Evolutionary conservation across 2,329 filamentous ascomycete species (phyloP).

Genomic region (Cladosporium sp.): DNA sequence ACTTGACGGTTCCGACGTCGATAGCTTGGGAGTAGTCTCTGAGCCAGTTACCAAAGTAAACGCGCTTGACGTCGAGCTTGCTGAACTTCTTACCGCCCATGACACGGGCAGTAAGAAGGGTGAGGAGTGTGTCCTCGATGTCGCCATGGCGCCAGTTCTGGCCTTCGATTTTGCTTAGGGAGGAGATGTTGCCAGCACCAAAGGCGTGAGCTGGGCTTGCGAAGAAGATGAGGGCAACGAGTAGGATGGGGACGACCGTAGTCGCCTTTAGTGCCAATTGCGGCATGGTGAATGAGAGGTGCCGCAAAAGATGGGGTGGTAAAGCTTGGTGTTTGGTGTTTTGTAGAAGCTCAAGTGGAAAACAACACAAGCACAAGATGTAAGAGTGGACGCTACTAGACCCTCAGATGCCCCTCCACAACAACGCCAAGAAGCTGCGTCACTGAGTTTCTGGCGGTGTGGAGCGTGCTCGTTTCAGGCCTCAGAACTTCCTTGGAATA

Average conservation of each 20-base stretch:
- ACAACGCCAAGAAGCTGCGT: background rate
- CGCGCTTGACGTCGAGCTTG: slow-evolving; percentile 57
- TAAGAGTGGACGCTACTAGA: background rate
- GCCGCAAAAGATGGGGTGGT: background rate
- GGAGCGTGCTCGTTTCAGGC: background rate
- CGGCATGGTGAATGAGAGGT: slow-evolving; percentile 1
- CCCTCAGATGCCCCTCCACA: slow-evolving; percentile 10
- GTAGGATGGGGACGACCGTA: slow-evolving; percentile 20
- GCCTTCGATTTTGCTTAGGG: slow-evolving; percentile 39
- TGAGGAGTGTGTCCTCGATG: slow-evolving; percentile 48
- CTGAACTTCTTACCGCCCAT: slow-evolving; percentile 70
- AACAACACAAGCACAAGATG: background rate
- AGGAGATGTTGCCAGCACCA: slow-evolving; percentile 45
- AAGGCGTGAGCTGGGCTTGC: slow-evolving; percentile 34
- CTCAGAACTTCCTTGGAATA: background rate
- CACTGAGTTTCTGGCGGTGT: background rate
- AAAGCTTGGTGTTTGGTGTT: background rate
- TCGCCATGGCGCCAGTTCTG: slow-evolving; percentile 51
- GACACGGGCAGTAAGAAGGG: slow-evolving; percentile 35
- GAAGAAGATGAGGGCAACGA: slow-evolving; percentile 26
- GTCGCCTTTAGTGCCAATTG: slow-evolving; percentile 7
- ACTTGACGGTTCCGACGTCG: slow-evolving; percentile 50
- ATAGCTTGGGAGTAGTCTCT: slow-evolving; percentile 53
- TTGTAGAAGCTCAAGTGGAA: background rate
- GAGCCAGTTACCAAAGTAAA: slow-evolving; percentile 40